These are phyloP conservation scores for Kodamaea fungicola DNA, from an alignment of 1,139 yeast genomes.

Conservation along the genomic window DNA sequence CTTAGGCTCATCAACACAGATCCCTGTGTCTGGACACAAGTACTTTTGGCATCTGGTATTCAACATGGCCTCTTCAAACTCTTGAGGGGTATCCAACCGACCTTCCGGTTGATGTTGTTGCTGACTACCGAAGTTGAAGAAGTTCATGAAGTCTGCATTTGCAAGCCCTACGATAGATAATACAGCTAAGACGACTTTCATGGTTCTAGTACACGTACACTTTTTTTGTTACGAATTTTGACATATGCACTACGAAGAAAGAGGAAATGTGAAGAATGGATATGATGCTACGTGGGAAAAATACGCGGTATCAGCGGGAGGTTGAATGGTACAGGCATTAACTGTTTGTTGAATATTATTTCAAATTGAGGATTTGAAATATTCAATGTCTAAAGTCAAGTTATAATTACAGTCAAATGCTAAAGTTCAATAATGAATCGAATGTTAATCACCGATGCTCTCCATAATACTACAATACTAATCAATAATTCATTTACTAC, in stretches of 20 bases:
- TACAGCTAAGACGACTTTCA: slow-evolving; percentile 8
- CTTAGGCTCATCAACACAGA: slow-evolving; percentile 64
- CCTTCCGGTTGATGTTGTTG: slow-evolving; percentile 21
- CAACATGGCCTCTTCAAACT: slow-evolving; percentile 28
- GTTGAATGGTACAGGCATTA: too few species aligned
- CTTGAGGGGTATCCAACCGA: slow-evolving; percentile 20
- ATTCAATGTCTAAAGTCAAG: too few species aligned
- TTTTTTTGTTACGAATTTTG: background rate
- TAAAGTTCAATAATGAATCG: too few species aligned
- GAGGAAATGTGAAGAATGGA: too few species aligned
- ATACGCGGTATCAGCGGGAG: too few species aligned
- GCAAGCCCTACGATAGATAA: slow-evolving; percentile 10
- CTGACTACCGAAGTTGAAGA: slow-evolving; percentile 28
- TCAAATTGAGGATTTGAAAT: too few species aligned
- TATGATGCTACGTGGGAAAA: too few species aligned
- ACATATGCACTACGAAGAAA: background rate
- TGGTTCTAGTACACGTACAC: slow-evolving; percentile 6
- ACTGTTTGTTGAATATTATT: too few species aligned
- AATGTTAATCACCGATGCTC: too few species aligned
- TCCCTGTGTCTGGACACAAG: slow-evolving; percentile 77
- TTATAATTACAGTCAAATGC: too few species aligned
- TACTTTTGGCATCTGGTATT: slow-evolving; percentile 58
- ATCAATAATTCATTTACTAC: background rate
- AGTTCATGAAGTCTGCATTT: slow-evolving; percentile 32
- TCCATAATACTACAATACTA: background rate